Base-by-base conservation (phyloP, 257 asterid species). In the Solanum infundibuliforme region DNA sequence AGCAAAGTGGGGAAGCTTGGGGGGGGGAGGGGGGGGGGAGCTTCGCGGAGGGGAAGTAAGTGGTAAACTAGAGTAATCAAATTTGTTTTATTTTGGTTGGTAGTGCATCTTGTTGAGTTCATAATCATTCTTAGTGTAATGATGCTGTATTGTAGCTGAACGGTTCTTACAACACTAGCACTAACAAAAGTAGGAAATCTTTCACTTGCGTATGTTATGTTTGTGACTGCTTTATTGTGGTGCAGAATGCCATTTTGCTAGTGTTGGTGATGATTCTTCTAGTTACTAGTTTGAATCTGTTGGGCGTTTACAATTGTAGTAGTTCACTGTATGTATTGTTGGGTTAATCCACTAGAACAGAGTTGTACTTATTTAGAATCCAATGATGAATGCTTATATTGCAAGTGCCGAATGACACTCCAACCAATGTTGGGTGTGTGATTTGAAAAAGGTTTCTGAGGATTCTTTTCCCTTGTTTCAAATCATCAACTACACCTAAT, bases 401-500 rank as follows among this genome's bases (percentile, higher is more conserved):
- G 87, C 88, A 76, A 87, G 91, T 89, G 91, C 82, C 87, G 72
- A 68, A 89, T 77, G 88, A 77, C 71, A 55, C 72, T 83, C 23
- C 60, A n/a, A 27, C 73, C 52, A 21, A 43, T 41, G 31, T n/a
- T 21, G 81, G 89, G 87, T 65, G 88, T 89, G 68, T 89, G 91
- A 89, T 89, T 23, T 84, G 71, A 89, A 77, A 87, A 55, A 43
- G 82, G 25, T 84, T 81, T 76, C 87, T 77, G 90, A 82, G 89
- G 86, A 89, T 72, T 66, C 62, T 7, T 77, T 39, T 77, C 62
- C 2, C 41, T 74, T 35, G 31, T 74, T 74, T 35, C 18, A 31
- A 32, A 71, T 32, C n/a, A 71, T 16, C 39, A 31, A 32, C 41
- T 31, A 32, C 41, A 71, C 41, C 41, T 71, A 68, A 27, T 13